Conservation (phyloP, 768 basidiomycete genomes). For the Sistotremastrum suecicum region DNA sequence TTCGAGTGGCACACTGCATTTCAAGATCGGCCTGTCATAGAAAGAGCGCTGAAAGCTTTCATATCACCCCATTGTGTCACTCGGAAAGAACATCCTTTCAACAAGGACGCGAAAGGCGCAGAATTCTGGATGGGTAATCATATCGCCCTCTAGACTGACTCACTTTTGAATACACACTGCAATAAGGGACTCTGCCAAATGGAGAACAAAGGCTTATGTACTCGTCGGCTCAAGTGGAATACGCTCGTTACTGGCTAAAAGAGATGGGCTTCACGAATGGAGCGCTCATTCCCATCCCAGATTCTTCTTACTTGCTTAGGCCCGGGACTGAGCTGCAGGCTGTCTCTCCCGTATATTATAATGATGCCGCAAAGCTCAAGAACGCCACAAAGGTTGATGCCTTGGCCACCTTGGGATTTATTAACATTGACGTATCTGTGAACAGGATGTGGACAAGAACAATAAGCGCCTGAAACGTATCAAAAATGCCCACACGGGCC, state of each 20-base stretch:
- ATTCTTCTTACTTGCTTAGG: slow-evolving; percentile 65
- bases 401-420: no score
- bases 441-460: slow-evolving; percentile 60
- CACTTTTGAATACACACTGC: no score
- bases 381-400: slow-evolving; percentile 51
- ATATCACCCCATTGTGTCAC: slow-evolving; percentile 58
- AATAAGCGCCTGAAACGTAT: slow-evolving; percentile 65
- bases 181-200: slow-evolving; percentile 55
- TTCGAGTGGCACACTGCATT: slow-evolving; percentile 48
- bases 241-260: slow-evolving; percentile 72
- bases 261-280: slow-evolving; percentile 54
- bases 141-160: background rate
- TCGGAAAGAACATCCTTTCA: slow-evolving; percentile 59
- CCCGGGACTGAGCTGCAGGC: slow-evolving; percentile 40
- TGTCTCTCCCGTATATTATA: slow-evolving; percentile 44
- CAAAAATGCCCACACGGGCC: slow-evolving; percentile 35
- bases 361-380: slow-evolving; percentile 38
- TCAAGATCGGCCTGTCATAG: slow-evolving; percentile 37
- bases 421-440: no score
- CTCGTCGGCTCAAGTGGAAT: slow-evolving; percentile 76
- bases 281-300: slow-evolving; percentile 56
- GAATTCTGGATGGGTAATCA: slow-evolving; percentile 54
- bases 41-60: slow-evolving; percentile 53
- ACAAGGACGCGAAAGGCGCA: slow-evolving; percentile 47
- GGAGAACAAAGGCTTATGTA: slow-evolving; percentile 72